A percentile compares a stretch with the other conserved stretches of the same genome.
Conservation (phyloP, 352 stramenopile species). For the Ophiocytium majus region DNA sequence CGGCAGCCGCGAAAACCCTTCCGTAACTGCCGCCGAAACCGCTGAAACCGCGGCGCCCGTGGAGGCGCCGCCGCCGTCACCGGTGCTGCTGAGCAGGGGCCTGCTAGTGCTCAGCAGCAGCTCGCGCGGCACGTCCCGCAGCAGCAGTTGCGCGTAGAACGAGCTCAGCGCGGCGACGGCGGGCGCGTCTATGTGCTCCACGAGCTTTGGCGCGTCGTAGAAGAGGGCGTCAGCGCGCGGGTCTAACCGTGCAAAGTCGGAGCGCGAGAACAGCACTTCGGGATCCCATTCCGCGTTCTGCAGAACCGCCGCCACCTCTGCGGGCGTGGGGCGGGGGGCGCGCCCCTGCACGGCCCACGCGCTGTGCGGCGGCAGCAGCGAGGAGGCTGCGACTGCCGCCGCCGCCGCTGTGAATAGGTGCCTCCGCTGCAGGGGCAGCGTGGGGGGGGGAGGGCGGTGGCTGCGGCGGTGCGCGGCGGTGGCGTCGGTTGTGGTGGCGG, state of each 20-base stretch:
- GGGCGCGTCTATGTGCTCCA: background rate
- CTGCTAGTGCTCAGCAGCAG: background rate
- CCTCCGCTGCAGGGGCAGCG: background rate
- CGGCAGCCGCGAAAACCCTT: background rate
- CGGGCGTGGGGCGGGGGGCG: background rate
- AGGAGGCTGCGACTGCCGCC: background rate
- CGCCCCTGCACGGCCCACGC: background rate
- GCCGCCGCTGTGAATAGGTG: background rate
- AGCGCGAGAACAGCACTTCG: background rate
- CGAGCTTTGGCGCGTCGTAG: conserved; percentile 9
- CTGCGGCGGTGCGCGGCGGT: background rate
- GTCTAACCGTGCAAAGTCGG: conserved; percentile 5
- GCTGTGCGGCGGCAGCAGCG: background rate
- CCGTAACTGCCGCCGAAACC: background rate
- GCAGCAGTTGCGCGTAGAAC: background rate
- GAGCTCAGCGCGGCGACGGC: background rate
- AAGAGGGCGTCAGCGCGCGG: background rate
- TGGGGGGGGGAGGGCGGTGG: background rate
- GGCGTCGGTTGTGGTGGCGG: background rate
- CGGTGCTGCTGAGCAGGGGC: too few relatives aligned
- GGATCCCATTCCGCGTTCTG: background rate
- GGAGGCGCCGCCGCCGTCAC: too few relatives aligned
- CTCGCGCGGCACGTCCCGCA: background rate
- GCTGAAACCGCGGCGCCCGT: background rate
- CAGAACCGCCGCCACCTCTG: background rate